Percentiles rank a stretch among this genome's conserved stretches.
Conservation (phyloP, 2,329 filamentous ascomycete species). For the Xylariaceae sp. region DNA sequence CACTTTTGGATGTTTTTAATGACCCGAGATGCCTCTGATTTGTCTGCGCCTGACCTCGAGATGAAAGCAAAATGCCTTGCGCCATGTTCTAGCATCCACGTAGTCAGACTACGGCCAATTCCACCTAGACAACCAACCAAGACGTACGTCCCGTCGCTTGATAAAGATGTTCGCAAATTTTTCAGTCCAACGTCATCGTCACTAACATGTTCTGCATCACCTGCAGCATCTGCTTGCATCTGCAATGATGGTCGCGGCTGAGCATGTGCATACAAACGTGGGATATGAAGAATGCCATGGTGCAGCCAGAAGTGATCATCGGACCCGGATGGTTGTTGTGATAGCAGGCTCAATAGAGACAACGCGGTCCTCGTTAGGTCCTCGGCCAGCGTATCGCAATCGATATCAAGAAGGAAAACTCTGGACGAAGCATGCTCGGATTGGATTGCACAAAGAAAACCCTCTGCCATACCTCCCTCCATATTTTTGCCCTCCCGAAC, state of each 20-base stretch:
- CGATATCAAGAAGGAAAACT: conserved; percentile 20
- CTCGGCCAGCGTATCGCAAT: conserved; percentile 10
- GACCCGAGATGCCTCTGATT: conserved; percentile 22
- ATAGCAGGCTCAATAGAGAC: conserved; percentile 8
- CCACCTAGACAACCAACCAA: conserved; percentile 38
- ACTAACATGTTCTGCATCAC: neutral
- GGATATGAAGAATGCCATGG: conserved; percentile 17
- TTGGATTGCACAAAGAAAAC: conserved; percentile 22
- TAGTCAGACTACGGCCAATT: conserved; percentile 33
- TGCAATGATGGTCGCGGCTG: neutral
- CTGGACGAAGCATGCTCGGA: conserved; percentile 23
- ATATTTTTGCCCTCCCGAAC: conserved; percentile 18
- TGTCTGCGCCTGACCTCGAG: conserved; percentile 29
- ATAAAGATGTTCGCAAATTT: conserved; percentile 1
- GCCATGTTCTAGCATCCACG: conserved; percentile 34
- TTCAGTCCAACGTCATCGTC: neutral
- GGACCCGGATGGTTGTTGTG: conserved; percentile 12
- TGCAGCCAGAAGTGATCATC: conserved; percentile 28
- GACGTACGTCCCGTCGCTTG: conserved; percentile 25
- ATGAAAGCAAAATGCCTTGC: conserved; percentile 34
- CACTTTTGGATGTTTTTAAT: conserved; percentile 5
- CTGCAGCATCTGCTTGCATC: neutral
- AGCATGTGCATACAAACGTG: conserved; percentile 21
- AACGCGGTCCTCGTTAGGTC: conserved; percentile 13
- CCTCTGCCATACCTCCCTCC: conserved; percentile 20